Base-by-base conservation (phyloP, 164 flowering plant species). In the Vitis rotundifolia region DNA sequence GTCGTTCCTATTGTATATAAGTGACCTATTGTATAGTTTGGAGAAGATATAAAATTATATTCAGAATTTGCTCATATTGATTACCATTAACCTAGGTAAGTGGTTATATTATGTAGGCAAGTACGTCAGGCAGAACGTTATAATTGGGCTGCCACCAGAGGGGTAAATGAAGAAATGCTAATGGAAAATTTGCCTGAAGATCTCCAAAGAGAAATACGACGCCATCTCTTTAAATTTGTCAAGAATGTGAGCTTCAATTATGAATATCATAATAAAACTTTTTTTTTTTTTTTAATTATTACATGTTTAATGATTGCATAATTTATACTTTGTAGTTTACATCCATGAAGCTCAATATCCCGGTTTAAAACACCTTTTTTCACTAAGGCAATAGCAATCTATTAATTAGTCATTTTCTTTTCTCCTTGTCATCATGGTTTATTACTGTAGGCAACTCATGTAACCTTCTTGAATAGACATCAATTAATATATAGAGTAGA, bases 201-300 rank as follows among this genome's bases (percentile, higher is more conserved):
- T 71, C 86, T 93, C 50, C 98, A 90, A 75, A 86, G 87, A 78
- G 89, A 93, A n/a, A 90, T 90, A 75, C 81, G 96, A 56, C 88
- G 85, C 22, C 97, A 91, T 75, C 92, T 90, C 69, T 88, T 86
- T 77, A 88, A 79, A 62, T 88, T 93, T 81, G 72, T 91, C 63
- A 81, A 87, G 70, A 86, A 88, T 64, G 98, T 93, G 69, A 77
- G 84, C 22, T 55, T 48, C 67, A 59, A 26, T 52, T 26, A 11
- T 59, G 13, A 11, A 22, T 22, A 26, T 59, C 28, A 19, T 28
- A 11, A 22, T 26, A 11, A 29, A 18, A n/a, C n/a, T 22, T 22
- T 22, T 22, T 1, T 22, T 22, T 22, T 22, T 1, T 7, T 31
- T 31, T 31, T 31, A 56, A 19, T 59, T 18, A 59, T 9, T 53